Evolutionary conservation across 129 eudicot species (phyloP).

Genomic region (Lactuca sativa): DNA sequence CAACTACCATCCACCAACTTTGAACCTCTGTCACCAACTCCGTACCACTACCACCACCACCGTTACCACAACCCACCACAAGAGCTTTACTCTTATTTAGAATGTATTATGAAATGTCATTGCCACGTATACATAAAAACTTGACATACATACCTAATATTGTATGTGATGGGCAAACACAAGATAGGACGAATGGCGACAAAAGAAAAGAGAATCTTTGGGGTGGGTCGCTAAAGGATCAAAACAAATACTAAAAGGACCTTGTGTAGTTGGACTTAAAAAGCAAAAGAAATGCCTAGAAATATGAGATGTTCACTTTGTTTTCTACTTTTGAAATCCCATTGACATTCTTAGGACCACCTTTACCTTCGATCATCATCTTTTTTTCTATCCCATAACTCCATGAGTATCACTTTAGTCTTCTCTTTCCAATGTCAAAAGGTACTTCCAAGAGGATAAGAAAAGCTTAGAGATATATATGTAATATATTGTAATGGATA

Average conservation of each 20-base stretch:
- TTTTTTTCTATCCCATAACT: conserved; percentile 19
- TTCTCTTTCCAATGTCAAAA: conserved; percentile 19
- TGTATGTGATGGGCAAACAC: background rate
- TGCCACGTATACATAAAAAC: too few species aligned
- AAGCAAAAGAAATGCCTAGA: conserved; percentile 20
- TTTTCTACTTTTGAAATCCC: conserved; percentile 26
- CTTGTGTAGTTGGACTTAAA: background rate
- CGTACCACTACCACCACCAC: too few species aligned
- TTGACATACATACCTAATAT: too few species aligned
- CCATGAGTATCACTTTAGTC: conserved; percentile 17
- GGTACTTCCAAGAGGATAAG: conserved; percentile 27
- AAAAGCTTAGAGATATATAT: conserved; percentile 20
- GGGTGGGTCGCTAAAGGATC: conserved; percentile 1
- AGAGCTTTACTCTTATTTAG: too few species aligned
- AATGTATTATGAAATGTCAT: too few species aligned
- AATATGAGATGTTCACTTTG: conserved; percentile 17
- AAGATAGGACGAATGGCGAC: background rate
- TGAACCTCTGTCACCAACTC: too few species aligned
- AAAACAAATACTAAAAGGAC: conserved; percentile 10
- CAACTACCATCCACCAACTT: too few species aligned
- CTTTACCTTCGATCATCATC: conserved; percentile 29
- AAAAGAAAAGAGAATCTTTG: background rate
- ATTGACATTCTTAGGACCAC: conserved; percentile 38
- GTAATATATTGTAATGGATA: conserved; percentile 1
- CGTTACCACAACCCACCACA: too few species aligned